These are phyloP conservation scores for Polytrichum formosum DNA, from an alignment of 225 moss, liverwort and hornwort species.

Conservation along the genomic window DNA sequence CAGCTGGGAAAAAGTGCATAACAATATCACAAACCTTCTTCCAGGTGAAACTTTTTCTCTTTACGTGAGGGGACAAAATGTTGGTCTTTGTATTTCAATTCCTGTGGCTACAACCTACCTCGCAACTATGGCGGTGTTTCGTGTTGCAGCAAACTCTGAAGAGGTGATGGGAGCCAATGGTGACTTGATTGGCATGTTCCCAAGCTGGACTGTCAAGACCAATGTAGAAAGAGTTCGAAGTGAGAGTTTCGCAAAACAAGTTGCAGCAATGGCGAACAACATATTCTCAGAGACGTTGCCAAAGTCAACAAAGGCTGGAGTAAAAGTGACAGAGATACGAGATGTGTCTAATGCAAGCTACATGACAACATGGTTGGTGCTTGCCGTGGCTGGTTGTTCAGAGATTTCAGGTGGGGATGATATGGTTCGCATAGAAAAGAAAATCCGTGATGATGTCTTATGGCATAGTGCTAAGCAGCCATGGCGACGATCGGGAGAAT, in stretches of 20 bases:
- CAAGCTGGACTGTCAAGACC: slow-evolving; percentile 31
- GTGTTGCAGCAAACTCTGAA: slow-evolving; percentile 8
- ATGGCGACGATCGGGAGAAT: slow-evolving; percentile 36
- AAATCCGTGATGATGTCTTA: slow-evolving; percentile 28
- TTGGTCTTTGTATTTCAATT: slow-evolving; percentile 20
- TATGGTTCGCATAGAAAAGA: slow-evolving; percentile 16
- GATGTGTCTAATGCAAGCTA: slow-evolving; percentile 23
- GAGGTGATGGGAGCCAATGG: slow-evolving; percentile 22
- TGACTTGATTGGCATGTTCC: slow-evolving; percentile 6
- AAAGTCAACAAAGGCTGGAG: slow-evolving; percentile 12
- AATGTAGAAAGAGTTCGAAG: slow-evolving; percentile 9
- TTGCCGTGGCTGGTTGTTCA: slow-evolving; percentile 13
- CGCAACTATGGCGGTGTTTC: slow-evolving; percentile 24
- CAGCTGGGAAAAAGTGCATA: slow-evolving; percentile 5
- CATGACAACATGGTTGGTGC: slow-evolving; percentile 27
- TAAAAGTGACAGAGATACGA: slow-evolving; percentile 5
- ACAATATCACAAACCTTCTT: neutral
- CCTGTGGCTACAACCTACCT: neutral
- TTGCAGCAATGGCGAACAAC: slow-evolving; percentile 19
- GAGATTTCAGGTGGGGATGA: slow-evolving; percentile 16
- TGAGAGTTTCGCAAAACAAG: slow-evolving; percentile 18
- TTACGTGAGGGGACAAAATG: slow-evolving; percentile 16
- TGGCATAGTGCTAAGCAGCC: slow-evolving; percentile 5
- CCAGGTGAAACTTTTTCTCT: slow-evolving; percentile 11
- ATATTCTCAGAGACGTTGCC: slow-evolving; percentile 11